A percentile compares a stretch with the other conserved stretches of the same genome.
These are phyloP conservation scores for Aspergillus leporis DNA, from an alignment of 495 filamentous ascomycete genomes.

Conservation along the genomic window DNA sequence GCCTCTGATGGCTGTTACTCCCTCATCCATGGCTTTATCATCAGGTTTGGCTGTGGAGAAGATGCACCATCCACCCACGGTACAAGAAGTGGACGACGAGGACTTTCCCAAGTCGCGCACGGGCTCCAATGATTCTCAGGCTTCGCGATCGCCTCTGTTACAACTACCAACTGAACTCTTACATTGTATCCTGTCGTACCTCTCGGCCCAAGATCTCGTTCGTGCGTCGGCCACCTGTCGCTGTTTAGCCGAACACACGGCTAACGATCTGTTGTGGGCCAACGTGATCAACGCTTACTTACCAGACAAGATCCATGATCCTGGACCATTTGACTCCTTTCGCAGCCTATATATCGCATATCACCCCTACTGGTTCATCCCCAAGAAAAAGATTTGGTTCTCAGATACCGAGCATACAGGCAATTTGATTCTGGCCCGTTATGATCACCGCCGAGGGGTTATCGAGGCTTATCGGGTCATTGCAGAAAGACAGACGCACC, in stretches of 20 bases:
- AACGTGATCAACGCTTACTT: slow-evolving; percentile 61
- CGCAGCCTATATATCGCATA: slow-evolving; percentile 70
- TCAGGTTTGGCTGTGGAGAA: slow-evolving; percentile 11
- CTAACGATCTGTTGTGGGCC: slow-evolving; percentile 63
- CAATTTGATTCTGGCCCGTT: slow-evolving; percentile 69
- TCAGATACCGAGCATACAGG: slow-evolving; percentile 69
- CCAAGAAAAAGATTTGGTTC: slow-evolving; percentile 82
- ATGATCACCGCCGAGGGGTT: slow-evolving; percentile 66
- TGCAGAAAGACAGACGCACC: slow-evolving; percentile 53
- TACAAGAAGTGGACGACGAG: slow-evolving; percentile 10
- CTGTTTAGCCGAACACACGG: slow-evolving; percentile 49
- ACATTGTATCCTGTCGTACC: slow-evolving; percentile 58
- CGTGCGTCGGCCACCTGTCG: slow-evolving; percentile 56
- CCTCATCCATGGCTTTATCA: not conserved
- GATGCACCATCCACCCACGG: slow-evolving; percentile 11
- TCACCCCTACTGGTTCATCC: slow-evolving; percentile 82
- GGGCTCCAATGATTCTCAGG: not conserved
- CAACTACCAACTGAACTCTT: slow-evolving; percentile 65
- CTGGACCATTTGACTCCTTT: slow-evolving; percentile 61
- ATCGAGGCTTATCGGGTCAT: slow-evolving; percentile 83
- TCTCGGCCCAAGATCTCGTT: slow-evolving; percentile 58
- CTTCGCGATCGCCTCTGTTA: slow-evolving; percentile 30
- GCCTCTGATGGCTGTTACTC: not conserved
- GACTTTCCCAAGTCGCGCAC: not conserved
- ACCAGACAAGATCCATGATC: slow-evolving; percentile 45